phyloP scores from a whole-genome alignment of 2,329 filamentous ascomycete genomes.

The Pyrenochaeta sp. region DNA sequence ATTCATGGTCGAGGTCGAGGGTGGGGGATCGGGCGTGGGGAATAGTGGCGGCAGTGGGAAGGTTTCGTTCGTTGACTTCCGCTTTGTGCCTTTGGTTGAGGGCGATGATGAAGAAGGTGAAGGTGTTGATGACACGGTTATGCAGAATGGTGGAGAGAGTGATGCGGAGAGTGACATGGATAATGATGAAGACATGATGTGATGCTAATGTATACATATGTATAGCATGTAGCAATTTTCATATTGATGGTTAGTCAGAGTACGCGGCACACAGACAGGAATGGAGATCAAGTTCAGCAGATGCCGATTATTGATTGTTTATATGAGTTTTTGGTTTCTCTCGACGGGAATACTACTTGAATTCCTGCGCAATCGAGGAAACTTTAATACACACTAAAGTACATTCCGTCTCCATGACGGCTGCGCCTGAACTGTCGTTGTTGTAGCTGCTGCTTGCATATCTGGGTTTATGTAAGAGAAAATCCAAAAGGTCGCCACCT shows the following conservation, averaged over 20 bases:
- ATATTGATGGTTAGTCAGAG: background rate
- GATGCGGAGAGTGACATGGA: slow-evolving; percentile 8
- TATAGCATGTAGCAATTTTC: background rate
- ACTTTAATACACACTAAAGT: background rate
- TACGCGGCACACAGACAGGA: background rate
- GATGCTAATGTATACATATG: background rate
- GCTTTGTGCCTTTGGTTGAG: slow-evolving; percentile 76
- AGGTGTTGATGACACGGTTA: slow-evolving; percentile 27
- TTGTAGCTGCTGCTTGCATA: background rate
- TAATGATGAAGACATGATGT: slow-evolving; percentile 1
- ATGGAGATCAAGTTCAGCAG: background rate
- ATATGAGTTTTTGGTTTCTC: background rate
- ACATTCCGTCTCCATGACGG: background rate
- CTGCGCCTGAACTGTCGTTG: background rate
- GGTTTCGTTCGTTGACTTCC: slow-evolving; percentile 78
- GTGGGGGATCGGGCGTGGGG: slow-evolving; percentile 3
- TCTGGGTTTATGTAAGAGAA: background rate
- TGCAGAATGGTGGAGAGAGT: slow-evolving; percentile 18
- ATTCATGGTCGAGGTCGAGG: slow-evolving; percentile 90
- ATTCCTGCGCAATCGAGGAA: background rate
- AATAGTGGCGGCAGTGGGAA: slow-evolving; percentile 38
- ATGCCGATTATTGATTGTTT: background rate
- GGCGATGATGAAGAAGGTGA: slow-evolving; percentile 36
- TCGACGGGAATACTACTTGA: background rate
- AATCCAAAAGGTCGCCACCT: background rate